Percentiles rank a stretch among this genome's conserved stretches.
Evolutionary conservation across 352 stramenopile genomes (phyloP).

Genomic region (Saprolegnia parasitica): DNA sequence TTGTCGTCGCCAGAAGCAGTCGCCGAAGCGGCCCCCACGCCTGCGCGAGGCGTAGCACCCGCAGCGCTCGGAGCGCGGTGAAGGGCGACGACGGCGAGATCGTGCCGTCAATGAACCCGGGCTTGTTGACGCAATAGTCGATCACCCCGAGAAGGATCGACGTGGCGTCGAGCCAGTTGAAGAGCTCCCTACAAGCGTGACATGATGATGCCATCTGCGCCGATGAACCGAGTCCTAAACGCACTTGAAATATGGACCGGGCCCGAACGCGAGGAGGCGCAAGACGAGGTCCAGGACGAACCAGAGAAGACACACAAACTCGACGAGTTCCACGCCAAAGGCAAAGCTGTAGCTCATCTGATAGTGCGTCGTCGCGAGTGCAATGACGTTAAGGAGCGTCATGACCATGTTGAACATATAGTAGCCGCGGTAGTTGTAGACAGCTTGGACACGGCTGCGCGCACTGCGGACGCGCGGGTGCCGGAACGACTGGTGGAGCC

Average conservation of each 20-base stretch:
- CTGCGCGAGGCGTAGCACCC: constrained; percentile 93
- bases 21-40: constrained; percentile 88
- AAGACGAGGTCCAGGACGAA: constrained; percentile 76
- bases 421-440: constrained; percentile 48
- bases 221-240: background rate
- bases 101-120: constrained; percentile 50
- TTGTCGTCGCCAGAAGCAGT: constrained; percentile 67
- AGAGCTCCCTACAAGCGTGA: constrained; percentile 40
- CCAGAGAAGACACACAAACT: constrained; percentile 69
- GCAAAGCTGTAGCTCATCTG: constrained; percentile 51
- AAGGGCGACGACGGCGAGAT: constrained; percentile 69
- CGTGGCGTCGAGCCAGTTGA: constrained; percentile 84
- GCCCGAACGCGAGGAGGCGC: constrained; percentile 79
- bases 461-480: background rate
- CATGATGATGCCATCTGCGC: background rate
- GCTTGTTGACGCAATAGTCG: constrained; percentile 58
- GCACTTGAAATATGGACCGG: constrained; percentile 51
- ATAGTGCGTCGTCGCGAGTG: constrained; percentile 78
- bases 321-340: constrained; percentile 61
- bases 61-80: constrained; percentile 86
- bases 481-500: background rate
- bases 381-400: constrained; percentile 78
- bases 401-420: constrained; percentile 57
- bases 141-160: constrained; percentile 75
- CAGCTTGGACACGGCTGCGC: background rate